Conservation (phyloP, 352 stramenopile genomes). For the Globisporangium emineosum region DNA sequence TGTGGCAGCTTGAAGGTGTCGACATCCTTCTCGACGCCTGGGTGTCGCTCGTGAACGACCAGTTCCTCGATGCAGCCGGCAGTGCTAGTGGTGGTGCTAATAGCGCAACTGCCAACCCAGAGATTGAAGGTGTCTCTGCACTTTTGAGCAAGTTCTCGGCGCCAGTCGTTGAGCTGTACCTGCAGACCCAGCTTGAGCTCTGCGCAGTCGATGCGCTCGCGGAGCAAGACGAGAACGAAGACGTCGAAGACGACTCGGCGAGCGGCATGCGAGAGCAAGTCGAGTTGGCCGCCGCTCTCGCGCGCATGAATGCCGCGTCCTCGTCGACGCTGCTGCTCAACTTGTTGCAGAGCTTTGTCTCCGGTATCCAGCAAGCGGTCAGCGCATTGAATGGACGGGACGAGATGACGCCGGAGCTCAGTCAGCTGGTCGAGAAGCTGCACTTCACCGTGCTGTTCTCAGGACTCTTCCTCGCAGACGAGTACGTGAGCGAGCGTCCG, state of each 20-base stretch:
- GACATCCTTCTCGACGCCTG: slow-evolving; percentile 81
- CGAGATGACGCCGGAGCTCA: slow-evolving; percentile 52
- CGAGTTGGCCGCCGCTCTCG: slow-evolving; percentile 65
- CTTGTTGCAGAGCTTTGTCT: slow-evolving; percentile 59
- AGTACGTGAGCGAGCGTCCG: slow-evolving; percentile 72
- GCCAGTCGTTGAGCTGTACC: slow-evolving; percentile 69
- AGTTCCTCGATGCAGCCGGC: slow-evolving; percentile 32
- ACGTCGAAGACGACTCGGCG: slow-evolving; percentile 77
- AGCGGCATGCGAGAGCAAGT: slow-evolving; percentile 64
- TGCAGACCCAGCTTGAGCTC: slow-evolving; percentile 73
- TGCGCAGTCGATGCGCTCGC: slow-evolving; percentile 59
- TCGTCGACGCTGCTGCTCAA: slow-evolving; percentile 53
- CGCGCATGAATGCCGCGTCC: slow-evolving; percentile 55
- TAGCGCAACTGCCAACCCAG: slow-evolving; percentile 18
- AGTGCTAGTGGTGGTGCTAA: background rate
- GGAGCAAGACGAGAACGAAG: slow-evolving; percentile 79
- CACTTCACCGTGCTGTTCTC: slow-evolving; percentile 80
- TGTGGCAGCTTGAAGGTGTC: slow-evolving; percentile 83
- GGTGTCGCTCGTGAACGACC: slow-evolving; percentile 66
- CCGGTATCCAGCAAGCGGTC: slow-evolving; percentile 41
- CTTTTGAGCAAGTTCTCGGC: slow-evolving; percentile 56
- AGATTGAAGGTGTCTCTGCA: slow-evolving; percentile 33
- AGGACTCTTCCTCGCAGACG: slow-evolving; percentile 74
- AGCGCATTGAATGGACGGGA: slow-evolving; percentile 40
- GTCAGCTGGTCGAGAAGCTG: slow-evolving; percentile 72